A percentile compares a stretch with the other conserved stretches of the same genome.
phyloP scores from a whole-genome alignment of 2,329 filamentous ascomycete species.

The Ophiocordyceps polyrhachis-furcata region DNA sequence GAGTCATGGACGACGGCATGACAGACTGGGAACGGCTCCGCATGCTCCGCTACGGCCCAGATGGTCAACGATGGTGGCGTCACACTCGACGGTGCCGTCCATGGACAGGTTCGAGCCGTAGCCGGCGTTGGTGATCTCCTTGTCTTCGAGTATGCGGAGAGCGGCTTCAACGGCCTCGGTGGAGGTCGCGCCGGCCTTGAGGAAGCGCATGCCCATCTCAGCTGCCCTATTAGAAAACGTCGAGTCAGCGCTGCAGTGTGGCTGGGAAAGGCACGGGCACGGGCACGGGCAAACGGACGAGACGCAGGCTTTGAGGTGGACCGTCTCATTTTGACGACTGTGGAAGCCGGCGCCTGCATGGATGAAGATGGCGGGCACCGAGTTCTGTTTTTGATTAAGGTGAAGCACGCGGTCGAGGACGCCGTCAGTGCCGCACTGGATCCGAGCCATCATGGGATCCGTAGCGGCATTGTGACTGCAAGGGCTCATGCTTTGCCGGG shows the following conservation, averaged over 20 bases:
- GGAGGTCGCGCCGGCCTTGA: constrained; percentile 61
- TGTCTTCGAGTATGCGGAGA: constrained; percentile 74
- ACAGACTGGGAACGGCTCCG: constrained; percentile 68
- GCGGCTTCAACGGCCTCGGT: constrained; percentile 82
- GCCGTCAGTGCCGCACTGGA: constrained; percentile 25
- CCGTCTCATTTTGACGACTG: constrained; percentile 64
- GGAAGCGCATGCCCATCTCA: constrained; percentile 61
- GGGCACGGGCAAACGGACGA: constrained; percentile 39
- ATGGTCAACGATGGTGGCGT: constrained; percentile 86
- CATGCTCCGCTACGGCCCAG: constrained; percentile 80
- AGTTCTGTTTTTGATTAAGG: constrained; percentile 14
- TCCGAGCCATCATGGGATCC: constrained; percentile 25
- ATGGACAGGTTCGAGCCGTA: constrained; percentile 90
- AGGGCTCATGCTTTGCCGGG: constrained; percentile 12
- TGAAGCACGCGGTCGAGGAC: constrained; percentile 20
- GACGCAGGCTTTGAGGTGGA: constrained; percentile 72
- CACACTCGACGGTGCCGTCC: constrained; percentile 81
- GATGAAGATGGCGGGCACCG: constrained; percentile 65
- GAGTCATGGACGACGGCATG: background rate
- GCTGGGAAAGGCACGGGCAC: background rate
- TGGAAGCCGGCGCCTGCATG: constrained; percentile 94
- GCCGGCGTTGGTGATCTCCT: constrained; percentile 90
- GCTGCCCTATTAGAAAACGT: constrained; percentile 46
- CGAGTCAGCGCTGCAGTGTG: background rate
- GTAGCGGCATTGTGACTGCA: constrained; percentile 9